Conservation (phyloP, 306 rosid species). For the Alnus glutinosa region DNA sequence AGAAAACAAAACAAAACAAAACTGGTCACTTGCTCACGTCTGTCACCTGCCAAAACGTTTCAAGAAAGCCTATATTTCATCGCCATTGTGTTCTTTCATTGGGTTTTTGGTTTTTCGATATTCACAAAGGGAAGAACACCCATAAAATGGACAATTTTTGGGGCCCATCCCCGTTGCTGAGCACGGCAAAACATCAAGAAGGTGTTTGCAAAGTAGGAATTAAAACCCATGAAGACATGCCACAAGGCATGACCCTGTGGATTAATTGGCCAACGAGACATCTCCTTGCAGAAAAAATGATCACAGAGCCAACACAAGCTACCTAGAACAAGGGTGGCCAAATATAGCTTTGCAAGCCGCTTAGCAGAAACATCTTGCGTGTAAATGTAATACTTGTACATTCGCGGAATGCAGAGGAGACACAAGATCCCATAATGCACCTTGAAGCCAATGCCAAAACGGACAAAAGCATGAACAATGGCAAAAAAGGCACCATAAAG, state of each 20-base stretch:
- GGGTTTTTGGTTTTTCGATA: constrained; percentile 73
- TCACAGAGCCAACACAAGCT: constrained; percentile 67
- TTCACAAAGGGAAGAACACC: constrained; percentile 75
- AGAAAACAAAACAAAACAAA: constrained; percentile 24
- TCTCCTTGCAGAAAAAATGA: constrained; percentile 60
- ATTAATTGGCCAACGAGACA: constrained; percentile 59
- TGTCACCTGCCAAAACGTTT: constrained; percentile 32
- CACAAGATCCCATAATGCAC: constrained; percentile 63
- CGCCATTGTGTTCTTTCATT: constrained; percentile 42
- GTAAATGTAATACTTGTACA: constrained; percentile 83
- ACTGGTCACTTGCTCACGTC: constrained; percentile 22
- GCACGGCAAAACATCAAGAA: constrained; percentile 95
- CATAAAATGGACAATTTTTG: constrained; percentile 51
- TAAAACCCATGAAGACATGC: constrained; percentile 82
- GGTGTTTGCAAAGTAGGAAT: constrained; percentile 71
- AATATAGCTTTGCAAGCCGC: constrained; percentile 56
- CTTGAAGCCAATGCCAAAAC: constrained; percentile 67
- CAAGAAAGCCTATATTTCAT: constrained; percentile 27
- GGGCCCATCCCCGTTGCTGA: constrained; percentile 74
- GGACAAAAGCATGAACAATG: constrained; percentile 51
- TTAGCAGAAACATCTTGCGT: constrained; percentile 60
- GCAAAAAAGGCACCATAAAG: constrained; percentile 72
- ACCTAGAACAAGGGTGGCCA: constrained; percentile 59
- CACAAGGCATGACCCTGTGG: constrained; percentile 90
- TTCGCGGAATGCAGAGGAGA: constrained; percentile 82